Evolutionary conservation across 192 early-diverging fungal species (phyloP).

Genomic region (Coemansia sp.): DNA sequence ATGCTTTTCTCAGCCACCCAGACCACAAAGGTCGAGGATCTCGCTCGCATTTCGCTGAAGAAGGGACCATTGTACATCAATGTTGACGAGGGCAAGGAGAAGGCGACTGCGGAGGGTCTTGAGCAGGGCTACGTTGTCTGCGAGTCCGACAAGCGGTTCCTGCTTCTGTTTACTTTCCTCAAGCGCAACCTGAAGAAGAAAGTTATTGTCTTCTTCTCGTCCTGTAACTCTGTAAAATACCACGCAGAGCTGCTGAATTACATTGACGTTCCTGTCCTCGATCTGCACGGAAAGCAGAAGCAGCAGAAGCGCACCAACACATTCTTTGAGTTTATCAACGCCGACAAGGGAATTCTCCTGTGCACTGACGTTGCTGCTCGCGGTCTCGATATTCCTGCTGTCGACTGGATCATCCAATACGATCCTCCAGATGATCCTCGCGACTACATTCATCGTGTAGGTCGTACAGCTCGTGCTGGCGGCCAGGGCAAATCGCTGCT

Average conservation of each 20-base stretch:
- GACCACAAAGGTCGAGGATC: slow-evolving; percentile 97
- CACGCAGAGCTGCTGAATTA: slow-evolving; percentile 98
- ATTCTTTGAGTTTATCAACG: slow-evolving; percentile 99
- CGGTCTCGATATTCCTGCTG: slow-evolving; percentile 95
- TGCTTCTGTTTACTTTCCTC: slow-evolving; percentile 98
- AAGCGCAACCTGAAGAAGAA: slow-evolving; percentile 96
- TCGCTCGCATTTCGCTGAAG: slow-evolving; percentile 97
- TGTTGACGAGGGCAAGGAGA: slow-evolving; percentile 95
- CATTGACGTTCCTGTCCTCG: slow-evolving; percentile 97
- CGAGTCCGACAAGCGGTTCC: slow-evolving; percentile 87
- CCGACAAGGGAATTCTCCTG: slow-evolving; percentile 87
- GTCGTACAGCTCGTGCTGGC: slow-evolving; percentile 93
- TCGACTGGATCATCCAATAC: slow-evolving; percentile 99
- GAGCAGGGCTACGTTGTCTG: slow-evolving; percentile 98
- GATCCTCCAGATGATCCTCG: slow-evolving; percentile 99
- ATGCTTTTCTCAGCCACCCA: slow-evolving; percentile 99
- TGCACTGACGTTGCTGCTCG: slow-evolving; percentile 98
- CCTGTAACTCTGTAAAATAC: slow-evolving; percentile 97
- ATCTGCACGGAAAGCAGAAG: slow-evolving; percentile 97
- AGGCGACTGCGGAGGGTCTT: slow-evolving; percentile 90
- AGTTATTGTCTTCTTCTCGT: slow-evolving; percentile 97
- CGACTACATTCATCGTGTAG: slow-evolving; percentile 94
- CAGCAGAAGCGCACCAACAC: slow-evolving; percentile 98
- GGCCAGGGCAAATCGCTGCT: slow-evolving; percentile 88
- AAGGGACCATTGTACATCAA: slow-evolving; percentile 98